Evolutionary conservation across 805 yeast species (phyloP).

Genomic region (Ogataea saltuana): DNA sequence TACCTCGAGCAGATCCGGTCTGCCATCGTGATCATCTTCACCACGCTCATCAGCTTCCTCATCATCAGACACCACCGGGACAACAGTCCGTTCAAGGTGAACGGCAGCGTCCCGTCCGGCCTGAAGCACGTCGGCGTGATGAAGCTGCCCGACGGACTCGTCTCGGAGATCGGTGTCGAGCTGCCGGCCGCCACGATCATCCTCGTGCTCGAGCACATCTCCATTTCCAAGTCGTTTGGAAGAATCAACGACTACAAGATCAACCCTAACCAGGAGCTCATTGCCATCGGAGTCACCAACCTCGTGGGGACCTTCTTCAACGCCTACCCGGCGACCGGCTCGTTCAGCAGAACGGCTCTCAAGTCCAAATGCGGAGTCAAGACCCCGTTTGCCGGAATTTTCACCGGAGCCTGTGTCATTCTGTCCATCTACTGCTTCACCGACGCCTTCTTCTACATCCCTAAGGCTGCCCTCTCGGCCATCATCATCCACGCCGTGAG

Average conservation of each 20-base stretch:
- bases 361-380: slow-evolving; percentile 94
- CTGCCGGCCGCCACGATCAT: slow-evolving; percentile 85
- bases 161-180: slow-evolving; percentile 65
- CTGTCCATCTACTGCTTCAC: slow-evolving; percentile 85
- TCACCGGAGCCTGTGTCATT: slow-evolving; percentile 85
- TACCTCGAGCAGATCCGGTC: slow-evolving; percentile 75
- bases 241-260: slow-evolving; percentile 88
- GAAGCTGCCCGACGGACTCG: slow-evolving; percentile 59
- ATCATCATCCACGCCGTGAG: slow-evolving; percentile 92
- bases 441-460: slow-evolving; percentile 81
- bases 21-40: slow-evolving; percentile 77
- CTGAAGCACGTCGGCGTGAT: slow-evolving; percentile 74
- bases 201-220: slow-evolving; percentile 85
- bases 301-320: slow-evolving; percentile 87
- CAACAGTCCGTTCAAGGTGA: slow-evolving; percentile 51
- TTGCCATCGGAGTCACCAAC: slow-evolving; percentile 92
- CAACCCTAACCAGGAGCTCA: slow-evolving; percentile 88
- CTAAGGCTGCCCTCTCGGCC: slow-evolving; percentile 84
- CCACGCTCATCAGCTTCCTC: slow-evolving; percentile 82
- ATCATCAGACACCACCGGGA: slow-evolving; percentile 49
- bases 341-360: slow-evolving; percentile 91
- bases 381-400: slow-evolving; percentile 90
- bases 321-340: slow-evolving; percentile 96
- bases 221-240: slow-evolving; percentile 92
- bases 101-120: slow-evolving; percentile 84